These are phyloP conservation scores for Akanthomyces uredinophilus DNA, from an alignment of 2,329 filamentous ascomycete genomes.

Conservation along the genomic window DNA sequence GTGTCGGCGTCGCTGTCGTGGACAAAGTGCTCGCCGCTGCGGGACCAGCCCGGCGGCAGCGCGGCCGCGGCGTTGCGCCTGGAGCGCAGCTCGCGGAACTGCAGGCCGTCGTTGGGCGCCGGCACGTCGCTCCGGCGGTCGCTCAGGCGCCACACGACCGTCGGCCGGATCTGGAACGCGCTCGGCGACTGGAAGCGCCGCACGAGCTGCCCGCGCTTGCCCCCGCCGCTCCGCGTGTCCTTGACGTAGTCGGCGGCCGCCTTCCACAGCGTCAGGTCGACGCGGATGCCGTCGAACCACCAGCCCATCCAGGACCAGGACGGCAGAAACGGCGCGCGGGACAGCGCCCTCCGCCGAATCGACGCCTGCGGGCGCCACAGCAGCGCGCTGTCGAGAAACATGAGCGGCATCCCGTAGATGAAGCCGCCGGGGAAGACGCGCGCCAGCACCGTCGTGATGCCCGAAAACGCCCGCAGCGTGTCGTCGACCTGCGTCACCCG, in stretches of 20 bases:
- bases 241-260: conserved; percentile 40
- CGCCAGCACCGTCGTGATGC: conserved; percentile 38
- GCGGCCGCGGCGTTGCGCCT: conserved; percentile 26
- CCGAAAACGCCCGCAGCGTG: conserved; percentile 37
- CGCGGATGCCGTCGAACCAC: conserved; percentile 41
- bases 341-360: conserved; percentile 33
- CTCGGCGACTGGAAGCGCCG: conserved; percentile 34
- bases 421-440: conserved; percentile 38
- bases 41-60: conserved; percentile 37
- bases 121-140: conserved; percentile 32
- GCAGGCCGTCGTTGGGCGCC: conserved; percentile 33
- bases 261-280: conserved; percentile 38
- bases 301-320: conserved; percentile 46
- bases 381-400: conserved; percentile 41
- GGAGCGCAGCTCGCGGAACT: conserved; percentile 34
- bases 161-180: conserved; percentile 34
- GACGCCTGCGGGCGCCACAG: conserved; percentile 41
- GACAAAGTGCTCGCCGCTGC: conserved; percentile 31
- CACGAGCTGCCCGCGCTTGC: conserved; percentile 26
- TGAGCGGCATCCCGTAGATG: conserved; percentile 41
- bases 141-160: conserved; percentile 36
- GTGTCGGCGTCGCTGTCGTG: conserved; percentile 36
- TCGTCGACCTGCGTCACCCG: conserved; percentile 37
- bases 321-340: conserved; percentile 35
- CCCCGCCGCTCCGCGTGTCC: conserved; percentile 26